Base-by-base conservation (phyloP, 208 protist species). In the Acanthamoeba culbertsoni region DNA sequence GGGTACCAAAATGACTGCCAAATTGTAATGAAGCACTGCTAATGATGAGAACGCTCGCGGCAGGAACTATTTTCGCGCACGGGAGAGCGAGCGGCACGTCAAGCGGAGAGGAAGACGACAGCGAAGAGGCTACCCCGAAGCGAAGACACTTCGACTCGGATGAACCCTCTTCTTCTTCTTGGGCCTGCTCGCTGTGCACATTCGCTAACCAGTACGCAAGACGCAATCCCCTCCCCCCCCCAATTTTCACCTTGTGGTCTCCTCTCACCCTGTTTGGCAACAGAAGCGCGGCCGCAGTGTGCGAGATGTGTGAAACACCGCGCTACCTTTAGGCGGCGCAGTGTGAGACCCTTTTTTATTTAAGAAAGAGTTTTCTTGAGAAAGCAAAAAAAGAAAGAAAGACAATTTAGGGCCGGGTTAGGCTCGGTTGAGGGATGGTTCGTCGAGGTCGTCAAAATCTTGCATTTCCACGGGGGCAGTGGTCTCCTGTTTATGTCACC, bases 381-480 rank as follows among this genome's bases (percentile, higher is more conserved):
- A 2, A 48, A 48, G 63, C 16, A 33, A 7, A 33, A 40, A 73
- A n/a, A 73, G 63, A 73, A 40, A 7, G 14, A 73, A 40, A 4
- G n/a, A 40, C 18, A 42, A 59, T n/a, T 14, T 12, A 73, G 20
- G 23, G 7, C 7, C 35, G 63, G 8, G 31, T 53, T 65, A 71
- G 33, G 82, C 23, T 40, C 82, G 31, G 26, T 59, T 68, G 48
- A 68, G 57, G n/a, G 82, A 90, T 42, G 82, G 82, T 20, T 68
- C 57, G 82, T 48, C 26, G 20, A 28, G 26, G 4, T 90, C 82
- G 82, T 90, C 82, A 28, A 43, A 71, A 20, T 90, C 82, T 23
- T 90, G 82, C 82, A 90, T 90, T 35, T 90, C 82, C 82, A 90
- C 82, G 8, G 82, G 82, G 23, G 82, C 82, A 33, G 82, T 71